Evolutionary conservation across 805 yeast genomes (phyloP).

Genomic region (Phaffomyces thermotolerans): DNA sequence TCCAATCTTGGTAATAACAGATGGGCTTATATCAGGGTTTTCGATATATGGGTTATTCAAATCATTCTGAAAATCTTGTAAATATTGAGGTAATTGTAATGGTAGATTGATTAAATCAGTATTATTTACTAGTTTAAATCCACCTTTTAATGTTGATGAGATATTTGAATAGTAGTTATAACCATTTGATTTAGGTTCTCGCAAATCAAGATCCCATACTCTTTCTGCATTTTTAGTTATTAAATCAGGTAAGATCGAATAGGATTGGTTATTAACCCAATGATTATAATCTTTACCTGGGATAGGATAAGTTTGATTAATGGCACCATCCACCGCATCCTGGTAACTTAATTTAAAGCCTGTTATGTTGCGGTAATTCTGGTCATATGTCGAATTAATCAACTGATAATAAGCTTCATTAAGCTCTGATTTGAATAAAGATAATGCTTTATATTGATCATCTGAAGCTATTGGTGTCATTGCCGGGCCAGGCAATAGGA

Average conservation of each 20-base stretch:
- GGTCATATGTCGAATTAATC: constrained; percentile 33
- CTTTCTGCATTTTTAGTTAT: constrained; percentile 40
- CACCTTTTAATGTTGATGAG: constrained; percentile 41
- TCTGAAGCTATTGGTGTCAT: constrained; percentile 24
- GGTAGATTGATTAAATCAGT: constrained; percentile 14
- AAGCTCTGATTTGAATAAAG: constrained; percentile 31
- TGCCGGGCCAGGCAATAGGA: constrained; percentile 36
- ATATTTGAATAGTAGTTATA: constrained; percentile 35
- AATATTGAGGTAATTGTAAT: constrained; percentile 17
- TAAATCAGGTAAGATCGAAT: constrained; percentile 53
- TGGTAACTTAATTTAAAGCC: constrained; percentile 63
- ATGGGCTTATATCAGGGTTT: constrained; percentile 1
- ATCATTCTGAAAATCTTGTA: constrained; percentile 13
- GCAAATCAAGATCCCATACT: constrained; percentile 43
- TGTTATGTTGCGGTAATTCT: constrained; percentile 64
- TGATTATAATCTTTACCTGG: constrained; percentile 35
- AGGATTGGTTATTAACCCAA: constrained; percentile 43
- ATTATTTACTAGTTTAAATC: constrained; percentile 23
- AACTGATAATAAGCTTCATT: constrained; percentile 29
- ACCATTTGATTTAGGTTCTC: constrained; percentile 4
- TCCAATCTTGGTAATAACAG: constrained; percentile 7
- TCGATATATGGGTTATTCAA: constrained; percentile 5
- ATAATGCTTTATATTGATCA: constrained; percentile 31
- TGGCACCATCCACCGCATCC: constrained; percentile 42
- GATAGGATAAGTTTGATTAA: constrained; percentile 51